These are phyloP conservation scores for Chondrus crispus DNA, from an alignment of 23 red algal genomes.

Conservation along the genomic window DNA sequence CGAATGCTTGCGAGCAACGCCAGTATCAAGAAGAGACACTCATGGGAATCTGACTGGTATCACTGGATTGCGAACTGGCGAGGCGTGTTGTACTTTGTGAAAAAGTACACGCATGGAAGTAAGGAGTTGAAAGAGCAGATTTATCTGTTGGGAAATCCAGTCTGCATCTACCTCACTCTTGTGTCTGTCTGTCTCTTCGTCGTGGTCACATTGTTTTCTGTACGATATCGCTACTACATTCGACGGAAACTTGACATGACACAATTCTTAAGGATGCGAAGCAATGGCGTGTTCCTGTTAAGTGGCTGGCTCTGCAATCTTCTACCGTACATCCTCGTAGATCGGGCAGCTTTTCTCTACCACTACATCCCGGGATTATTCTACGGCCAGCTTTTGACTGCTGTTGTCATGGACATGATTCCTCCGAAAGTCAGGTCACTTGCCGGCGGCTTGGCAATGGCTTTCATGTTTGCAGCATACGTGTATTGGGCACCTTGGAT, in stretches of 20 bases:
- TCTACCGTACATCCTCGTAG: constrained; percentile 81
- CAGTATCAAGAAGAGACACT: constrained; percentile 75
- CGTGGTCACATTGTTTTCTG: background rate
- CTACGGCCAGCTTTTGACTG: constrained; percentile 78
- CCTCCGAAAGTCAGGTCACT: background rate
- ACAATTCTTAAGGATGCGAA: background rate
- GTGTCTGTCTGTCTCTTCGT: constrained; percentile 22
- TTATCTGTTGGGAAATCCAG: constrained; percentile 96
- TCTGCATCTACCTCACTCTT: constrained; percentile 37
- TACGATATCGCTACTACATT: constrained; percentile 3
- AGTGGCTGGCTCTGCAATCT: constrained; percentile 84
- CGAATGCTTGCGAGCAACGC: constrained; percentile 87
- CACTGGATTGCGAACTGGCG: constrained; percentile 88
- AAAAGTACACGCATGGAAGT: constrained; percentile 21
- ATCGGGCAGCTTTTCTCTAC: constrained; percentile 92
- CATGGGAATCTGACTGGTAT: constrained; percentile 90
- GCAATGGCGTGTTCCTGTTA: constrained; percentile 68
- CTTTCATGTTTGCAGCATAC: constrained; percentile 45
- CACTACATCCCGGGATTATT: constrained; percentile 94
- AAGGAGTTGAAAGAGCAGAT: constrained; percentile 36
- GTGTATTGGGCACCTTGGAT: constrained; percentile 93
- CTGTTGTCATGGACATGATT: constrained; percentile 57
- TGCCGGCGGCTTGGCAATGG: background rate
- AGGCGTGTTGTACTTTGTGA: constrained; percentile 83
- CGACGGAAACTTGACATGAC: background rate